phyloP scores from a whole-genome alignment of 179 eudicot species.

The Carnegiea gigantea region DNA sequence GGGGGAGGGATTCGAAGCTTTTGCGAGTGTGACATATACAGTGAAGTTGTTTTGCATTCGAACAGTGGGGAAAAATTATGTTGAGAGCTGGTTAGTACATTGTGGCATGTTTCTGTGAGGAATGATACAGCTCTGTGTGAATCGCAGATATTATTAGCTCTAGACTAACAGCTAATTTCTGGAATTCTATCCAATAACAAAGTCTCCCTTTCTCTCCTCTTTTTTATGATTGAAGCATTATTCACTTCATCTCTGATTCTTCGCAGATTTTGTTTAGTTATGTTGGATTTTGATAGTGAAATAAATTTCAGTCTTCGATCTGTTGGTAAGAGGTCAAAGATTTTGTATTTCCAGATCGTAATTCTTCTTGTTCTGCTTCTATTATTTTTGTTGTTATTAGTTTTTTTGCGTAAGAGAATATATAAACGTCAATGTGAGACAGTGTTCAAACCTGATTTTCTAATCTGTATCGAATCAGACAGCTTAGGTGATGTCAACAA shows the following conservation, averaged over 20 bases:
- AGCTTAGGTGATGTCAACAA: too few relatives aligned
- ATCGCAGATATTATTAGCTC: background rate
- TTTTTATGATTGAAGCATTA: too few relatives aligned
- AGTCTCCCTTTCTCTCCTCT: background rate
- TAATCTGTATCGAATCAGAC: background rate
- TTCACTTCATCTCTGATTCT: too few relatives aligned
- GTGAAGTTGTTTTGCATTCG: background rate
- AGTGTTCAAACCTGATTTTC: background rate
- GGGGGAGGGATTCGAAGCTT: background rate
- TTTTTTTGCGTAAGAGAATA: too few relatives aligned
- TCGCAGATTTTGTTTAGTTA: background rate
- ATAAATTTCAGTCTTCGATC: too few relatives aligned
- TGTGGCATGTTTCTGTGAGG: slow-evolving; percentile 3
- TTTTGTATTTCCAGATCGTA: too few relatives aligned
- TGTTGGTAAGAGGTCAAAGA: too few relatives aligned
- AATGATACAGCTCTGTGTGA: background rate
- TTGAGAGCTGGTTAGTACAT: background rate
- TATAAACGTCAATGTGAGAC: too few relatives aligned
- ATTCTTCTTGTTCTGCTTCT: too few relatives aligned
- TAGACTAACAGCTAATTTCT: background rate
- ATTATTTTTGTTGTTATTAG: too few relatives aligned
- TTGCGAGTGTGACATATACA: slow-evolving; percentile 12
- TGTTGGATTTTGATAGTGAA: background rate
- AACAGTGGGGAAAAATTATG: background rate
- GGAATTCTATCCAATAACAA: background rate